Percentiles rank a stretch among this genome's conserved stretches.
These are phyloP conservation scores for Notholithocarpus densiflorus DNA, from an alignment of 306 rosid species.

Conservation along the genomic window DNA sequence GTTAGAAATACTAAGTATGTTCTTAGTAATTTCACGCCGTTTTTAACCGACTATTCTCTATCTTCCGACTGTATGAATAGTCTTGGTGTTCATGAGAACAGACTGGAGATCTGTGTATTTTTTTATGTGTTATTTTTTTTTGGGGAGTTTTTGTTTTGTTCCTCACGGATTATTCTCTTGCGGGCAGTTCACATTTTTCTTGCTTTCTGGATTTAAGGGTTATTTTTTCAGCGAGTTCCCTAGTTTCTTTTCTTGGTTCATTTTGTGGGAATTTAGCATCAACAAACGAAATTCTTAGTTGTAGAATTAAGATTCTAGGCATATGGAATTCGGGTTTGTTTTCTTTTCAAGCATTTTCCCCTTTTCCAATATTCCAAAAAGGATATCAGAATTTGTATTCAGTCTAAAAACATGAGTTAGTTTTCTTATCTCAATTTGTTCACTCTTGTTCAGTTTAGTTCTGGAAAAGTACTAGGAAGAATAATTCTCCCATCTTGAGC, in stretches of 20 bases:
- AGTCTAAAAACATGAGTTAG: not conserved
- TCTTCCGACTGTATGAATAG: no score
- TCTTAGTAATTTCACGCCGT: no score
- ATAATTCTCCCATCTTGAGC: conserved; percentile 26
- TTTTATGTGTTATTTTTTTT: not conserved
- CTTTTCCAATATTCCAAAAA: not conserved
- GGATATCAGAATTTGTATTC: not conserved
- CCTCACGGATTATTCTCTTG: conserved; percentile 9
- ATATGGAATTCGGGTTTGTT: conserved; percentile 31
- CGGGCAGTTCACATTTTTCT: not conserved
- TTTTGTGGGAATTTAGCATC: conserved; percentile 10
- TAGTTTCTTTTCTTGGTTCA: not conserved
- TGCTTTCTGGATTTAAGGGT: not conserved
- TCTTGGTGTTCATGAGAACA: conserved; percentile 4
- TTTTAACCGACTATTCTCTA: no score
- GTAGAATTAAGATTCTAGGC: not conserved
- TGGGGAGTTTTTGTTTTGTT: not conserved
- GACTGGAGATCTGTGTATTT: conserved; percentile 34
- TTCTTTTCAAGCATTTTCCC: conserved; percentile 24
- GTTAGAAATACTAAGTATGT: no score
- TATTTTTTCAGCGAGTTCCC: not conserved
- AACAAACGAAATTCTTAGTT: not conserved
- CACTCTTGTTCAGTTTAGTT: not conserved
- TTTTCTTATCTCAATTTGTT: not conserved
- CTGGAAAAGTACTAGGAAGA: not conserved